Conservation (phyloP, 1,284 basidiomycete genomes). For the Hemileia vastatrix region DNA sequence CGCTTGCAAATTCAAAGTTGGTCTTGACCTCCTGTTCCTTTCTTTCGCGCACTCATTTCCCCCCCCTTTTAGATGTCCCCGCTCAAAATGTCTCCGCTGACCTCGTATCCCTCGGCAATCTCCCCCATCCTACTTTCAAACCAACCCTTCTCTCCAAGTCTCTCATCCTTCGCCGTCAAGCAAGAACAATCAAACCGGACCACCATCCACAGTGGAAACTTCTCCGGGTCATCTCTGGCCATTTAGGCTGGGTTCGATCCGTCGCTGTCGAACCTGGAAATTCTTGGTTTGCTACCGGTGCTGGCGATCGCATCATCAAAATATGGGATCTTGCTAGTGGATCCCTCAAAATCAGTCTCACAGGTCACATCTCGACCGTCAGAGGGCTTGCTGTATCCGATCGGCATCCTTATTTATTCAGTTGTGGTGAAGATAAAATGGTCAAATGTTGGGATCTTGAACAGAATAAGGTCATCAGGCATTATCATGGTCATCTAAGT, state of each 20-base stretch:
- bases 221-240: slow-evolving; percentile 89
- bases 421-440: slow-evolving; percentile 98
- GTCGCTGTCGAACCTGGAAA: slow-evolving; percentile 95
- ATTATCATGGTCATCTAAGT: slow-evolving; percentile 94
- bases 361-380: slow-evolving; percentile 95
- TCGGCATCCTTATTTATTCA: slow-evolving; percentile 93
- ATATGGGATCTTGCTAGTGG: slow-evolving; percentile 98
- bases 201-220: slow-evolving; percentile 94
- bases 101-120: no score
- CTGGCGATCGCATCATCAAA: slow-evolving; percentile 95
- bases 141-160: slow-evolving; percentile 62
- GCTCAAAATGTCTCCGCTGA: no score
- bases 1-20: no score
- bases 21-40: no score
- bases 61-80: no score
- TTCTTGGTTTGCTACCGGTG: slow-evolving; percentile 96
- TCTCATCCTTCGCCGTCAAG: slow-evolving; percentile 78
- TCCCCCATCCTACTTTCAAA: no score
- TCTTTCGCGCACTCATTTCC: no score
- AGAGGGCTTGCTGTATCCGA: slow-evolving; percentile 83
- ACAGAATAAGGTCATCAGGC: slow-evolving; percentile 95
- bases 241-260: slow-evolving; percentile 95
- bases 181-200: slow-evolving; percentile 79
- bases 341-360: slow-evolving; percentile 86
- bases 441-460: slow-evolving; percentile 99